Base-by-base conservation (phyloP, 2,329 filamentous ascomycete species). In the Zymoseptoria pseudotritici region DNA sequence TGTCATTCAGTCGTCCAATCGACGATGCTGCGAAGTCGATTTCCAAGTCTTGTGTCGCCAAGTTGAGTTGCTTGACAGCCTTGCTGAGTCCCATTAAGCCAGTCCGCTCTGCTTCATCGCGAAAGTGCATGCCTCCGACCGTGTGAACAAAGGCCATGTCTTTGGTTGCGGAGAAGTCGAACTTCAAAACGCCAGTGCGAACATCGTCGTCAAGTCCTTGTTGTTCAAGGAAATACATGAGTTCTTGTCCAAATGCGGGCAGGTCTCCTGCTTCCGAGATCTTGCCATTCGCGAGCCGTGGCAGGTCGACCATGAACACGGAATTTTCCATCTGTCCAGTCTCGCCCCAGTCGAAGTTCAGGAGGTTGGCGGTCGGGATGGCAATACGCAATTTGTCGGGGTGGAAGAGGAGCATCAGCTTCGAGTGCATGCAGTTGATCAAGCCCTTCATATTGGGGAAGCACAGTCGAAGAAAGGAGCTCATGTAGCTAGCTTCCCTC, bases 251-350 rank as follows among this genome's bases (percentile, higher is more conserved):
- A 71, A 97, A 2, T 70, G 46, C 59, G 0, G 83, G 82, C 8
- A 76, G 63, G 4, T 74, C 66, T 7, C 73, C 68, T 9, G 67
- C 61, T 2, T 70, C 58, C 0, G 68, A 66, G 1, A 69, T 63
- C 2, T 62, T 21, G 13, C 66, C 66, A 50, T 73, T 63, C 56
- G 60, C 2, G 22, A 84, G 73, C 50, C 83, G 80, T 5, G 94
- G 93, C 8, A 97, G 82, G 71, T 99, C 94, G 65, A 99, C 92
- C n/a, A 97, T 71, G 71, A 96, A 97, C 7, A 92, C 85, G 67
- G 86, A 87, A 57, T 96, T 97, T 74, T 97, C 92, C 86, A 96
- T 89, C 2, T 86, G 76, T 1, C 90, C 90, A 1, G 80, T 82
- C 72, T 95, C 90, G 9, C 92, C 93, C 92, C 94, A 97, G 71